Base-by-base conservation (phyloP, 164 flowering plant species). In the Umbilicus rupestris region DNA sequence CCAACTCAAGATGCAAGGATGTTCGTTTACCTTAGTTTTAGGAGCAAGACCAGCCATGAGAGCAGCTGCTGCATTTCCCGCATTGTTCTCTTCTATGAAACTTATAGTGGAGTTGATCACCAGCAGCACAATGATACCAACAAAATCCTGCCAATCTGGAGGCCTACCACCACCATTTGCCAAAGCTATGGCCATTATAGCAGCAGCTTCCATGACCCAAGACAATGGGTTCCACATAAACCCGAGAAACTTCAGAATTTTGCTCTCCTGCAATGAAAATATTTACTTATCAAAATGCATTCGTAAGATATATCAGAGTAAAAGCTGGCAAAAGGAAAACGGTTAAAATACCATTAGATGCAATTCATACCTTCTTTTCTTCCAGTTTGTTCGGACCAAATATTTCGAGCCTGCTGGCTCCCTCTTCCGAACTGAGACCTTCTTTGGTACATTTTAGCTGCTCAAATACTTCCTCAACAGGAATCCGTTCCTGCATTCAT, bases 11-110 rank as follows among this genome's bases (percentile, higher is more conserved):
- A 24, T 52, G 58, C 30, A 52, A 24, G 10, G 2, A 50, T 50
- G 57, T 22, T 11, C n/a, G 41, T 16, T 66, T 63, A 82, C 92
- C 89, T 87, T 85, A 22, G 92, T 83, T 73, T 85, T 87, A 3
- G 92, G 92, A 71, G 92, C 92, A 71, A 87, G 87, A 74, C 83
- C 81, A 62, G 92, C 92, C 92, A 87, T 87, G 64, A 87, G 85
- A 49, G 92, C 92, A 64, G 85, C 86, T 31, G 92, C 92, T 1
- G 92, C 92, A 68, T 87, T 85, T 62, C 92, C 92, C 33, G 92
- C 92, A 67, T 87, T 87, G 73, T 87, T 87, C 71, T 87, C 92
- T 73, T 87, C 92, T 44, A 83, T 82, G 55, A 85, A 87, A 77
- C 89, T 84, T 71, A 87, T 87, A 0, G 92, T 87, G 29, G 92